Percentiles rank a stretch among this genome's conserved stretches.
Conservation (phyloP, 2,329 filamentous ascomycete species). For the Coniochaeta sp. region DNA sequence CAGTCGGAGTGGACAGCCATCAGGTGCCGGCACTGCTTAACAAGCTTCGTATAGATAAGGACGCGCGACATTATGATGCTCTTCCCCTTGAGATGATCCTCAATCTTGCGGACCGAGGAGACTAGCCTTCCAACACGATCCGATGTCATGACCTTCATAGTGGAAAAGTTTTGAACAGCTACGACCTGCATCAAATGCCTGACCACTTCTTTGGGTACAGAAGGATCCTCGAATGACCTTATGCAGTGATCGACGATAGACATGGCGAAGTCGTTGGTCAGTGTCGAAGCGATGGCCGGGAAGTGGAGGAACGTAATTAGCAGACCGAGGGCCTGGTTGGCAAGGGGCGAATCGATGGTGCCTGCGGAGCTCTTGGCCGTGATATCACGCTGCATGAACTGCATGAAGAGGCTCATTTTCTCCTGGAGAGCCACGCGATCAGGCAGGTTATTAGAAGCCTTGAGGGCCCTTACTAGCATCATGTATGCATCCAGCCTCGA, state of each 20-base stretch:
- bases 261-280: constrained; percentile 70
- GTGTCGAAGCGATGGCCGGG: constrained; percentile 57
- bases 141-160: constrained; percentile 62
- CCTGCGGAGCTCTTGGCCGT: constrained; percentile 50
- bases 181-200: constrained; percentile 76
- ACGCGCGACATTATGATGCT: constrained; percentile 72
- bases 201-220: constrained; percentile 67
- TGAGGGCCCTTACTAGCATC: constrained; percentile 66
- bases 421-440: constrained; percentile 63
- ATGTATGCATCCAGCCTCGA: constrained; percentile 80
- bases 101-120: constrained; percentile 61
- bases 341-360: constrained; percentile 58
- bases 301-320: constrained; percentile 72
- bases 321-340: constrained; percentile 70
- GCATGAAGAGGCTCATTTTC: constrained; percentile 70
- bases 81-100: constrained; percentile 68
- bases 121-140: constrained; percentile 66
- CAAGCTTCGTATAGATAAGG: constrained; percentile 68
- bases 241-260: constrained; percentile 80
- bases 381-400: constrained; percentile 80
- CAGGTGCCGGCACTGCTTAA: constrained; percentile 60
- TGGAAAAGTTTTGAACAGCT: constrained; percentile 69
- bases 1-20: constrained; percentile 72
- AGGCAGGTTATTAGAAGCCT: constrained; percentile 75
- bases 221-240: constrained; percentile 59